phyloP scores from a whole-genome alignment of 2,329 filamentous ascomycete genomes.

The Fusarium luffae region DNA sequence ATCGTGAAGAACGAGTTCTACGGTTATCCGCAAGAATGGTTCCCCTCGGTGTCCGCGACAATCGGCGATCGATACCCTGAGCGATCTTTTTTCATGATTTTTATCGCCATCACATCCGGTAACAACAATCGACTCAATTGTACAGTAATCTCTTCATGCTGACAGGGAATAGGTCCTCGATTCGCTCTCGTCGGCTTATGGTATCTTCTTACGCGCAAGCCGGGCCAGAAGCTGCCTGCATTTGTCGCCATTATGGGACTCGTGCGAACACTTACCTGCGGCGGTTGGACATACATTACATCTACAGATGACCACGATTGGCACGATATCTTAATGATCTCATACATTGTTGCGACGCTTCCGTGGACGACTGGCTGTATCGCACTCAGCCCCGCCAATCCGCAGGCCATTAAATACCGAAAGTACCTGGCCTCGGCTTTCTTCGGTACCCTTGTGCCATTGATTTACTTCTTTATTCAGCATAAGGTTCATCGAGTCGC shows the following conservation, averaged over 20 bases:
- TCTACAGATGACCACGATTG: slow-evolving; percentile 98
- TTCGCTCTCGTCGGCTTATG: slow-evolving; percentile 91
- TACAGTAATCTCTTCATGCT: slow-evolving; percentile 14
- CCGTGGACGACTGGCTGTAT: slow-evolving; percentile 96
- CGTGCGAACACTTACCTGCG: slow-evolving; percentile 91
- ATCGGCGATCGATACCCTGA: slow-evolving; percentile 98
- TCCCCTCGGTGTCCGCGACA: slow-evolving; percentile 93
- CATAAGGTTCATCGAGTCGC: slow-evolving; percentile 96
- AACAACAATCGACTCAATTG: slow-evolving; percentile 43
- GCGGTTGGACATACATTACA: slow-evolving; percentile 98
- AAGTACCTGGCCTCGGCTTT: slow-evolving; percentile 86
- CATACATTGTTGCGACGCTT: slow-evolving; percentile 91
- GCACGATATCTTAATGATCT: slow-evolving; percentile 99
- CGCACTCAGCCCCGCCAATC: slow-evolving; percentile 85
- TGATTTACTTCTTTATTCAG: slow-evolving; percentile 98
- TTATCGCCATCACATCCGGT: slow-evolving; percentile 96
- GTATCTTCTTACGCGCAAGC: slow-evolving; percentile 87
- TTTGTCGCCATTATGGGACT: slow-evolving; percentile 83
- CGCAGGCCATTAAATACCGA: slow-evolving; percentile 84
- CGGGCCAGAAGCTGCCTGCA: slow-evolving; percentile 80
- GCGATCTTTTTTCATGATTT: slow-evolving; percentile 95
- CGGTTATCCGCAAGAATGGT: slow-evolving; percentile 95
- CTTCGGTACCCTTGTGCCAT: slow-evolving; percentile 88
- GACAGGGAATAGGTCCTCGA: slow-evolving; percentile 74
- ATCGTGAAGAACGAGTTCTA: slow-evolving; percentile 98